Conservation (phyloP, 768 basidiomycete genomes). For the Exsudoporus frostii region DNA sequence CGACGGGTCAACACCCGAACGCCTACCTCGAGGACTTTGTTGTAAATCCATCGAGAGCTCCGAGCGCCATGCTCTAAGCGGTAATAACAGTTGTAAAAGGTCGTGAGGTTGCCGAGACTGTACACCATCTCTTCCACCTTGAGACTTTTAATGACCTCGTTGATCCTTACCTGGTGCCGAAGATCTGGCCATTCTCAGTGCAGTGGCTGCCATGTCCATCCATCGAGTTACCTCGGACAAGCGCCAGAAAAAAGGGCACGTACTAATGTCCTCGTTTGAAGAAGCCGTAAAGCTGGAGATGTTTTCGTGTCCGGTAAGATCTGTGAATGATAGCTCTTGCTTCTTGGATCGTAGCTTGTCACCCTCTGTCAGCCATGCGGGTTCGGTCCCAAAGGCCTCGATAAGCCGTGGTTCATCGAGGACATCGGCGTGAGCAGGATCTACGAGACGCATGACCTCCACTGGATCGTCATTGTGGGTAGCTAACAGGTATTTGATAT, state of each 20-base stretch:
- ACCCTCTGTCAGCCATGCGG: constrained; percentile 18
- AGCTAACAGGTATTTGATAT: constrained; percentile 5
- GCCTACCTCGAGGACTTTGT: constrained; percentile 14
- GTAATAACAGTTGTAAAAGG: constrained; percentile 35
- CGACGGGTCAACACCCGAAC: no score
- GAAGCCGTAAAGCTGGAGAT: background rate
- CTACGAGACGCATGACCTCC: constrained; percentile 13
- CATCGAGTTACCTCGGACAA: background rate
- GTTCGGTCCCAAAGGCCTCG: constrained; percentile 10
- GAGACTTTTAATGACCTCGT: background rate
- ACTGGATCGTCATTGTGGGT: constrained; percentile 10
- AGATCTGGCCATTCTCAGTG: constrained; percentile 20
- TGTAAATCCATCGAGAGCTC: constrained; percentile 39
- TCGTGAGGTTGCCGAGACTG: constrained; percentile 35
- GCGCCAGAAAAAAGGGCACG: background rate
- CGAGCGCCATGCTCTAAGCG: constrained; percentile 34
- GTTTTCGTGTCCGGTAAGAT: constrained; percentile 6
- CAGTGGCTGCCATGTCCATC: background rate
- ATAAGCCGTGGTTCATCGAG: constrained; percentile 18
- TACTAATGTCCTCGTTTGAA: background rate
- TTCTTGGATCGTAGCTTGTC: constrained; percentile 14
- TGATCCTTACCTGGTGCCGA: constrained; percentile 13
- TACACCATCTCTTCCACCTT: constrained; percentile 32
- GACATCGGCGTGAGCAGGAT: constrained; percentile 7
- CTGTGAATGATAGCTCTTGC: constrained; percentile 12